Conservation (phyloP, 257 asterid genomes). For the Capsicum rhomboideum region DNA sequence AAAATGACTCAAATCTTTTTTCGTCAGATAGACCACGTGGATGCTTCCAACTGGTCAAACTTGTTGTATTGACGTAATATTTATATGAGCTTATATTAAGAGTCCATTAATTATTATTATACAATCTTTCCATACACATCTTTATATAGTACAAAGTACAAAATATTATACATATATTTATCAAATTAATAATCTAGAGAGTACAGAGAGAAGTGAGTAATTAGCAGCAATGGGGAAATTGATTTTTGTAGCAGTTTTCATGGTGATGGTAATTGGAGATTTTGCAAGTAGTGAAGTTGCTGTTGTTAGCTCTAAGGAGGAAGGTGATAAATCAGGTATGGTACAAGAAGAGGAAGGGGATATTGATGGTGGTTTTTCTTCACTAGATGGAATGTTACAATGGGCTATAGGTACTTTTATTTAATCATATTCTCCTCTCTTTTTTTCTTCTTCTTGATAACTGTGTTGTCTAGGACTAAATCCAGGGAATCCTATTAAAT, state of each 20-base stretch:
- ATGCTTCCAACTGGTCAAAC: neutral
- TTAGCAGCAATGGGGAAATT: neutral
- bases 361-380: constrained; percentile 77
- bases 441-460: neutral
- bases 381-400: constrained; percentile 81
- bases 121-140: too few relatives aligned
- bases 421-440: too few relatives aligned
- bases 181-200: neutral
- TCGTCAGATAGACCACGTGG: too few relatives aligned
- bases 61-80: neutral
- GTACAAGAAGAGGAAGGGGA: constrained; percentile 29
- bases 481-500: too few relatives aligned
- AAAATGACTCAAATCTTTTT: too few relatives aligned
- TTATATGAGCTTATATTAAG: too few relatives aligned
- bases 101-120: too few relatives aligned
- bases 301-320: constrained; percentile 31
- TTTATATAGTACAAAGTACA: too few relatives aligned
- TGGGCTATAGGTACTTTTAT: constrained; percentile 64
- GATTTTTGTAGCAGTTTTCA: constrained; percentile 2
- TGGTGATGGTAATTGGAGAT: neutral
- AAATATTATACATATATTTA: too few relatives aligned
- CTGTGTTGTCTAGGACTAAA: too few relatives aligned
- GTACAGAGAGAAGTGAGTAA: neutral
- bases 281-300: constrained; percentile 2
- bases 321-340: constrained; percentile 23